A percentile compares a stretch with the other conserved stretches of the same genome.
These are phyloP conservation scores for Flaveria linearis DNA, from an alignment of 129 eudicot species.

Conservation along the genomic window DNA sequence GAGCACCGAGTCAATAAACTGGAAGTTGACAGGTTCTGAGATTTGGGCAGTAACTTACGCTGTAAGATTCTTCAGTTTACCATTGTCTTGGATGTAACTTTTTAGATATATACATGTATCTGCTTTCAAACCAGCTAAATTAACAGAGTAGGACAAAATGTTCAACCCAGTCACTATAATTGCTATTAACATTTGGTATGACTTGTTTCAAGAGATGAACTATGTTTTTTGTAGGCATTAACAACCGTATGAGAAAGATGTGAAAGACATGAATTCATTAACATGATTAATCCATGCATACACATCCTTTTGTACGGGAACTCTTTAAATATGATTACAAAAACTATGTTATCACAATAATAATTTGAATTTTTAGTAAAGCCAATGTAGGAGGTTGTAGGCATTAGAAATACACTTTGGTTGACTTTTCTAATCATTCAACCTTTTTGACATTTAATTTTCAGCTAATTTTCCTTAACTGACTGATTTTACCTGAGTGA, in stretches of 20 bases:
- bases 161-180: neutral
- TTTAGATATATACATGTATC: constrained; percentile 12
- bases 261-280: neutral
- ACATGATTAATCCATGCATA: neutral
- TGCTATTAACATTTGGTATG: neutral
- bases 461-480: neutral
- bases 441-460: neutral
- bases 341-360: neutral
- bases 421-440: neutral
- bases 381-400: neutral
- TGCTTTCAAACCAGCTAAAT: constrained; percentile 3
- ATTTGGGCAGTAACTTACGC: constrained; percentile 80
- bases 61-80: constrained; percentile 53
- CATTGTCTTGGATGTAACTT: neutral
- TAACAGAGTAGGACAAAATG: neutral
- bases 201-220: constrained; percentile 7
- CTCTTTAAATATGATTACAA: neutral
- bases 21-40: constrained; percentile 78
- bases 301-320: neutral
- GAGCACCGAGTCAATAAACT: constrained; percentile 58
- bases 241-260: neutral
- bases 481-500: neutral
- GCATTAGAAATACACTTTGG: neutral
- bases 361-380: neutral
- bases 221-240: neutral